Base-by-base conservation (phyloP, 1,139 yeast genomes). In the Hanseniaspora uvarum region DNA sequence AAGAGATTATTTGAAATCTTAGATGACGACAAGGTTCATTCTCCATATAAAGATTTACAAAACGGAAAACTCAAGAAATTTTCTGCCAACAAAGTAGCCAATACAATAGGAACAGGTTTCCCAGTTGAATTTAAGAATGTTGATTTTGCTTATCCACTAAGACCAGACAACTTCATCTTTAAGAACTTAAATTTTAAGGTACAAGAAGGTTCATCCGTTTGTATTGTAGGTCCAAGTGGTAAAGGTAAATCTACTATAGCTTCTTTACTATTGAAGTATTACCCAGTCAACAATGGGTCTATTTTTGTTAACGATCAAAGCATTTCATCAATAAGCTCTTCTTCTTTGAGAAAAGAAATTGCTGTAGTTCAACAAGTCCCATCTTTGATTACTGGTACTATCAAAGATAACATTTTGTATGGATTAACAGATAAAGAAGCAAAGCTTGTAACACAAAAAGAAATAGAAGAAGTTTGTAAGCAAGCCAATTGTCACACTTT, bases 281-380 rank as follows among this genome's bases (percentile, higher is more conserved):
- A 92, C 65, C 88, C 86, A 61, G 94, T 95, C 4, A 63, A 71
- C 0, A 62, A 68, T 0, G 97, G 97, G 7, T 62, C 68, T 38
- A 81, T 89, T 46, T 63, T 74, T 19, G 75, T 89, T 37, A 94
- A 88, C 61, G 83, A 80, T 18, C 79, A 82, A 59, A 78, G 85
- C 60, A 79, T 92, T 48, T 70, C 77, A 8, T 75, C 78, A 30
- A 73, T 83, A 58, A 86, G 86, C 61, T 78, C 86, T 46, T 86
- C 87, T 66, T 78, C 82, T 31, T 72, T 86, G 62, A 75, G 97
- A 59, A 70, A 81, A 34, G 77, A 81, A 56, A 69, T 88, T 33
- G 96, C 96, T 10, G 85, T 87, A 56, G 97, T 92, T 2, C 92
- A 86, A 59, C 98, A 92, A 68, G 97, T 89, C 62, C 96, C 97